Conservation (phyloP, 768 basidiomycete species). For the Candolleomyces eurysporus region DNA sequence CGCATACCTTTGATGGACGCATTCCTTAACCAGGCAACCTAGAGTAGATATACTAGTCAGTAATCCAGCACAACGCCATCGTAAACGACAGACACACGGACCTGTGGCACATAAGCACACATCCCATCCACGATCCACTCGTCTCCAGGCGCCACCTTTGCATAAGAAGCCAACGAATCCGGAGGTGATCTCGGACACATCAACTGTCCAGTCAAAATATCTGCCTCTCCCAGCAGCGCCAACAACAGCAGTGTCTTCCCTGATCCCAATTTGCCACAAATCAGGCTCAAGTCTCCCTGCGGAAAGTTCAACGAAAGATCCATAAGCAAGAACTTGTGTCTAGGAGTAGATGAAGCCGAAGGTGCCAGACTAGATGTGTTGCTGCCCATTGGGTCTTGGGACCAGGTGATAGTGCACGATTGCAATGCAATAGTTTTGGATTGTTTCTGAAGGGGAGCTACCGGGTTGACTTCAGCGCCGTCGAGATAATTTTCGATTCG, state of each 20-base stretch:
- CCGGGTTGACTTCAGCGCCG: slow-evolving; percentile 65
- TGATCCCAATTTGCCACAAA: slow-evolving; percentile 90
- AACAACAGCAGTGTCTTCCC: slow-evolving; percentile 84
- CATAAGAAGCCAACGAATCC: slow-evolving; percentile 65
- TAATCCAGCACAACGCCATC: neutral
- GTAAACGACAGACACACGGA: neutral
- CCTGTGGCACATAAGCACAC: slow-evolving; percentile 83
- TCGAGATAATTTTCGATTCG: slow-evolving; percentile 90
- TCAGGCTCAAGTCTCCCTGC: slow-evolving; percentile 69
- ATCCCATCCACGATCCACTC: slow-evolving; percentile 78
- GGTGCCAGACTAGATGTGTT: slow-evolving; percentile 40
- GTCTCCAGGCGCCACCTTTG: slow-evolving; percentile 41
- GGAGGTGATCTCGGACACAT: slow-evolving; percentile 84
- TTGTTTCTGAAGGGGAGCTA: slow-evolving; percentile 56
- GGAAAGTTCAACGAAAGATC: slow-evolving; percentile 81
- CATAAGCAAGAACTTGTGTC: slow-evolving; percentile 74
- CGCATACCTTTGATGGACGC: slow-evolving; percentile 54
- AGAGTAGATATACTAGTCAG: slow-evolving; percentile 16
- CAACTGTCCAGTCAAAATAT: slow-evolving; percentile 80
- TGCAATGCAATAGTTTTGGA: slow-evolving; percentile 66
- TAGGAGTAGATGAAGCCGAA: slow-evolving; percentile 69
- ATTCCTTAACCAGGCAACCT: slow-evolving; percentile 62
- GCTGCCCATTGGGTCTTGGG: slow-evolving; percentile 62
- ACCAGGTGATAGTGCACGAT: slow-evolving; percentile 90
- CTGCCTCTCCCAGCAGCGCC: slow-evolving; percentile 85